Conservation (phyloP, 2,329 filamentous ascomycete species). For the Chaetothyriales sp. region DNA sequence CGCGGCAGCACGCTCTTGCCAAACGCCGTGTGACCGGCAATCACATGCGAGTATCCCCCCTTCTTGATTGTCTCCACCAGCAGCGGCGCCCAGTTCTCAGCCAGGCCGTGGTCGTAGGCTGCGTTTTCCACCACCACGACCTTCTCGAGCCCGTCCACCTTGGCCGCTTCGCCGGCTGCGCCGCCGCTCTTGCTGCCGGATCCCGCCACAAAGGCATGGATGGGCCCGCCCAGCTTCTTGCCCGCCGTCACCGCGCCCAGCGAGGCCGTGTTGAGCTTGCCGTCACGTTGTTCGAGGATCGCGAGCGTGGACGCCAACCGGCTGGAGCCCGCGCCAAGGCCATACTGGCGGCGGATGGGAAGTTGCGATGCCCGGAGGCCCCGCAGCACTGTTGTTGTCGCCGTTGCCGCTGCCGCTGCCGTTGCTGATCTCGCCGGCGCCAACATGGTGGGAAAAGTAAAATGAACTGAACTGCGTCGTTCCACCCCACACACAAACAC, state of each 20-base stretch:
- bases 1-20: conserved; percentile 84
- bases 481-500: no score
- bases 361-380: not conserved
- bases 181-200: conserved; percentile 49
- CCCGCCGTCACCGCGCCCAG: conserved; percentile 76
- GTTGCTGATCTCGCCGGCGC: not conserved
- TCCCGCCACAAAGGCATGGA: conserved; percentile 81
- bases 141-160: conserved; percentile 82
- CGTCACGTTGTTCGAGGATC: conserved; percentile 81
- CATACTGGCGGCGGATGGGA: not conserved
- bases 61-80: conserved; percentile 95
- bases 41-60: conserved; percentile 79
- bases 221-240: conserved; percentile 65
- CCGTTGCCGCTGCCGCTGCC: not conserved
- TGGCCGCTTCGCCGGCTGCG: conserved; percentile 67
- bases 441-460: not conserved
- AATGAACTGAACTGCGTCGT: no score
- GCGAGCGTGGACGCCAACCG: conserved; percentile 76
- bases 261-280: conserved; percentile 68
- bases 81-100: conserved; percentile 87
- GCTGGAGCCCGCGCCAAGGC: conserved; percentile 27
- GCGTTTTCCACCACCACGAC: conserved; percentile 75
- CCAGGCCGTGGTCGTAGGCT: conserved; percentile 86
- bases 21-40: conserved; percentile 85
- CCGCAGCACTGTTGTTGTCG: not conserved